Evolutionary conservation across 495 filamentous ascomycete genomes (phyloP).

Genomic region (Antarctomyces pellizariae): DNA sequence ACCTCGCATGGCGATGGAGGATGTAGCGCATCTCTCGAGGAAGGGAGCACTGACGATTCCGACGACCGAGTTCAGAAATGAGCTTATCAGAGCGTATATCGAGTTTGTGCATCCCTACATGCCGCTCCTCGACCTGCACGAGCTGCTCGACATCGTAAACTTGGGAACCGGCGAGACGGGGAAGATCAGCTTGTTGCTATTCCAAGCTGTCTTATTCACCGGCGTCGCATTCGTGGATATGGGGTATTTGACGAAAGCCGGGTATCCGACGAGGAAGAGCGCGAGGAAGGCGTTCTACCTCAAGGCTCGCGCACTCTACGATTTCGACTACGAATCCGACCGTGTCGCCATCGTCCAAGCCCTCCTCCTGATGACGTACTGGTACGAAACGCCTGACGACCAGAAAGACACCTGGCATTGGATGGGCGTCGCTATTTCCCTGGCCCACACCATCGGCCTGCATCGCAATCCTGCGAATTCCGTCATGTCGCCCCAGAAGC

Average conservation of each 20-base stretch:
- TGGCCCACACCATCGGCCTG: constrained; percentile 65
- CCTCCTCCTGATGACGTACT: constrained; percentile 68
- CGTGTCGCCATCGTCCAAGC: constrained; percentile 66
- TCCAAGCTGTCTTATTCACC: constrained; percentile 52
- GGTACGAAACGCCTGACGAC: constrained; percentile 77
- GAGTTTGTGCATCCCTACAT: constrained; percentile 78
- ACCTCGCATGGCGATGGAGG: constrained; percentile 39
- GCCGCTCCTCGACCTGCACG: constrained; percentile 59
- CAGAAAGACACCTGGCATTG: constrained; percentile 84
- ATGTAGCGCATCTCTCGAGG: constrained; percentile 46
- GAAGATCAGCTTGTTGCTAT: constrained; percentile 50
- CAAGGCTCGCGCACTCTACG: constrained; percentile 60
- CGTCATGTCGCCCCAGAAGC: constrained; percentile 42
- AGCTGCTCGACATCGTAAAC: constrained; percentile 44
- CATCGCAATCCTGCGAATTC: constrained; percentile 59
- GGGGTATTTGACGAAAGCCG: constrained; percentile 39
- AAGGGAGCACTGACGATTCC: constrained; percentile 60
- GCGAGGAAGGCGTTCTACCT: constrained; percentile 63
- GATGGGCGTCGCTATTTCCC: constrained; percentile 69
- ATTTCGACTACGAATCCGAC: constrained; percentile 69
- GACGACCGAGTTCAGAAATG: constrained; percentile 39
- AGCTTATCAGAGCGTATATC: constrained; percentile 48
- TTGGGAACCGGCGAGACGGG: constrained; percentile 39
- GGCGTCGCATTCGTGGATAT: constrained; percentile 35
- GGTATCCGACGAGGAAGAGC: constrained; percentile 43